A percentile compares a stretch with the other conserved stretches of the same genome.
Conservation (phyloP, 148 eudicot genomes). For the Pouteria glomerata region DNA sequence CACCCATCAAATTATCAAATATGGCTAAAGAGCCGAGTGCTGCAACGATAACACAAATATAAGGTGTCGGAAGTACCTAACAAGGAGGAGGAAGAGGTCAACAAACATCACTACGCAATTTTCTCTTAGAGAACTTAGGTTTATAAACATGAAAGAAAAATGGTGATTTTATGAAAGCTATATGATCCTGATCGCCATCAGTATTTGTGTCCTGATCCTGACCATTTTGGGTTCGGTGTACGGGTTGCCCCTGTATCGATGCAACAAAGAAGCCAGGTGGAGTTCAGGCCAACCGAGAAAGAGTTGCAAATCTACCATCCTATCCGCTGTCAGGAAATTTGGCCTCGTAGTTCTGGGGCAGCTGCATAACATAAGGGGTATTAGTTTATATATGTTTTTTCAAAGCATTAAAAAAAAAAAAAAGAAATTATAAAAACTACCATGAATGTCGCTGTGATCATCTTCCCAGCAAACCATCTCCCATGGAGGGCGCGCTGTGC, state of each 20-base stretch:
- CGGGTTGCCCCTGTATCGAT: too few relatives aligned
- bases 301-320: background rate
- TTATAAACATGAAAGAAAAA: too few relatives aligned
- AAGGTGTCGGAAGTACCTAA: too few relatives aligned
- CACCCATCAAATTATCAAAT: too few relatives aligned
- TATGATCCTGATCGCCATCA: too few relatives aligned
- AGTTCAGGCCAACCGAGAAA: background rate
- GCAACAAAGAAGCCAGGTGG: background rate
- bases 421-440: slow-evolving; percentile 22
- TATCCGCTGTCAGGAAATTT: slow-evolving; percentile 69
- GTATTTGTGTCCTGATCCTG: too few relatives aligned
- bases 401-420: background rate
- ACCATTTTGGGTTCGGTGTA: background rate
- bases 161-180: too few relatives aligned
- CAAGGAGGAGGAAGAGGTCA: too few relatives aligned
- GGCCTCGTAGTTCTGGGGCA: slow-evolving; percentile 54
- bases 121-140: too few relatives aligned
- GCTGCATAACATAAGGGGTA: slow-evolving; percentile 32
- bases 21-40: too few relatives aligned
- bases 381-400: background rate
- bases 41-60: too few relatives aligned
- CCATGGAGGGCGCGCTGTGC: slow-evolving; percentile 85
- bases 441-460: slow-evolving; percentile 86
- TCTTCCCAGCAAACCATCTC: slow-evolving; percentile 96
- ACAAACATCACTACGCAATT: too few relatives aligned